These are phyloP conservation scores for Fusarium oligoseptatum DNA, from an alignment of 2,329 filamentous ascomycete genomes.

Conservation along the genomic window DNA sequence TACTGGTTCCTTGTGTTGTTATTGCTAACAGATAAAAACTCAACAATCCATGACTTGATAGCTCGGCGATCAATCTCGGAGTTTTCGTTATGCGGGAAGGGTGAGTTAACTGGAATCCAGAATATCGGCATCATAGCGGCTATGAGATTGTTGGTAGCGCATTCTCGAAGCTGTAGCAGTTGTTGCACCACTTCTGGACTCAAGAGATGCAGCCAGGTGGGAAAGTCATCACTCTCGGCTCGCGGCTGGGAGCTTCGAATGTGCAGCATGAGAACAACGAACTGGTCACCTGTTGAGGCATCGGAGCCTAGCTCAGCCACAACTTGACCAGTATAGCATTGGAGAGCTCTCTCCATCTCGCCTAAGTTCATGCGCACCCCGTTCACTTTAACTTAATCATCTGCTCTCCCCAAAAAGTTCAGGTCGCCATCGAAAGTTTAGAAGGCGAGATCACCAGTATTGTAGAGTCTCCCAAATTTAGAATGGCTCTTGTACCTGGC, in stretches of 20 bases:
- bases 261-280: not conserved
- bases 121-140: not conserved
- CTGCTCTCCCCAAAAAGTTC: not conserved
- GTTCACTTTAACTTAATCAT: not conserved
- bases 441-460: not conserved
- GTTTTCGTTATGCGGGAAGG: not conserved
- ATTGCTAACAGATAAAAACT: not conserved
- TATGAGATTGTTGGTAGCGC: not conserved
- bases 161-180: not conserved
- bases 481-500: not conserved
- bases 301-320: not conserved
- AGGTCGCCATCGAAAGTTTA: not conserved
- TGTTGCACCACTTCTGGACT: not conserved
- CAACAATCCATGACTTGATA: not conserved
- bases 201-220: not conserved
- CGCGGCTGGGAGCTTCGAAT: not conserved
- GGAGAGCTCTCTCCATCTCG: not conserved
- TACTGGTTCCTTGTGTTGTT: not conserved
- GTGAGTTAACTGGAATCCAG: not conserved
- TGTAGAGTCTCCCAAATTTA: not conserved
- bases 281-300: not conserved
- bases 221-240: not conserved
- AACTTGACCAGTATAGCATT: not conserved
- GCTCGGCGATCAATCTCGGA: not conserved
- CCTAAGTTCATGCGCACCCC: not conserved